Percentiles rank a stretch among this genome's conserved stretches.
phyloP scores from a whole-genome alignment of 2,329 filamentous ascomycete species.

The Cadophora malorum region DNA sequence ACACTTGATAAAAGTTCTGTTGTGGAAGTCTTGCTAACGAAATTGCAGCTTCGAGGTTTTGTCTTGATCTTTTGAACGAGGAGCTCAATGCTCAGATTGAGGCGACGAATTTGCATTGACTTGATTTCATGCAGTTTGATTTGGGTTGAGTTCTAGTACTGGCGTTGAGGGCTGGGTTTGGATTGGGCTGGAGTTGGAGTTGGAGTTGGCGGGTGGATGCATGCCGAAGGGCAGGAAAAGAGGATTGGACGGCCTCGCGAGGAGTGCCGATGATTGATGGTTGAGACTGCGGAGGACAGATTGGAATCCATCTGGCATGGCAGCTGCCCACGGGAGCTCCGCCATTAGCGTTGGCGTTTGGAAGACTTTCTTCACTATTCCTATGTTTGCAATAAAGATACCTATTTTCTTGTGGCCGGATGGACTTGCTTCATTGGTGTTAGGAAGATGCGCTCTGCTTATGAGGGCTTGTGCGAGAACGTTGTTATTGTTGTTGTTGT shows the following conservation, averaged over 20 bases:
- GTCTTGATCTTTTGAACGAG: slow-evolving; percentile 44
- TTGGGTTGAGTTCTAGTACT: not conserved
- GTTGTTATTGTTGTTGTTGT: not conserved
- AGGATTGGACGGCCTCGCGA: not conserved
- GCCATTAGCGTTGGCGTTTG: slow-evolving; percentile 23
- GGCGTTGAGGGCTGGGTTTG: not conserved
- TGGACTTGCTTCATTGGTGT: not conserved
- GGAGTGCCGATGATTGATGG: not conserved
- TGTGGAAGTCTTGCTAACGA: not conserved
- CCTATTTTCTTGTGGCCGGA: slow-evolving; percentile 5
- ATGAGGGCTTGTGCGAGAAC: not conserved
- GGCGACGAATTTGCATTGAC: slow-evolving; percentile 17
- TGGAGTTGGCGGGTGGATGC: not conserved
- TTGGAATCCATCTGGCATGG: slow-evolving; percentile 9
- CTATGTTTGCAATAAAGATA: slow-evolving; percentile 13
- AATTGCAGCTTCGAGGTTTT: slow-evolving; percentile 41
- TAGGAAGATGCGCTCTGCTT: slow-evolving; percentile 14
- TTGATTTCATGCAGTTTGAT: not conserved
- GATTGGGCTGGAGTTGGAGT: not conserved
- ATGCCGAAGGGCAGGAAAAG: not conserved
- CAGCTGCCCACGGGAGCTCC: not conserved
- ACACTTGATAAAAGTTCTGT: not conserved
- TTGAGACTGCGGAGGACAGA: slow-evolving; percentile 1
- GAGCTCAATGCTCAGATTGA: slow-evolving; percentile 39
- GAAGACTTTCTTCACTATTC: slow-evolving; percentile 12